Conservation (phyloP, 1,284 basidiomycete genomes). For the Marasmius tenuissimus region DNA sequence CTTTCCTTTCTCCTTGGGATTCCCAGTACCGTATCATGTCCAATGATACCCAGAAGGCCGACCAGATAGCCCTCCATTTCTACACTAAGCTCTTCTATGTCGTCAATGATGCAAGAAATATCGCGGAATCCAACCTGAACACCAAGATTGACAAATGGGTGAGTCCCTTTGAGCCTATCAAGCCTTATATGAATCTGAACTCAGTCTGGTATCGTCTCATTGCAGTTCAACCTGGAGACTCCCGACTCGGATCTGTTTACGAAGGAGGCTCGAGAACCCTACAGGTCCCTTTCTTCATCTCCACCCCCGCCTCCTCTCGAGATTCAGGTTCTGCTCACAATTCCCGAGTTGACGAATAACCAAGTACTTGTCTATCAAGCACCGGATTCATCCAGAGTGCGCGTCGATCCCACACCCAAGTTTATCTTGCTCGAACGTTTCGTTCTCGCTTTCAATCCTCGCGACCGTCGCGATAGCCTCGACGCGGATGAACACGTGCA, state of each 20-base stretch:
- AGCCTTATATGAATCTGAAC: conserved; percentile 1
- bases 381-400: conserved; percentile 56
- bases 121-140: conserved; percentile 41
- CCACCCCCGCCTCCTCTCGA: conserved; percentile 49
- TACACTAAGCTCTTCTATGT: conserved; percentile 77
- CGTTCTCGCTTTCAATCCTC: conserved; percentile 51
- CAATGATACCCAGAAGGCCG: conserved; percentile 68
- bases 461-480: conserved; percentile 27
- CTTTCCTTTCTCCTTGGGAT: neutral
- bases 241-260: conserved; percentile 62
- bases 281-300: conserved; percentile 56
- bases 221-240: conserved; percentile 79
- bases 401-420: conserved; percentile 65
- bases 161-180: conserved; percentile 25
- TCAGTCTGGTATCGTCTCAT: conserved; percentile 1
- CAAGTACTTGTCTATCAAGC: conserved; percentile 68
- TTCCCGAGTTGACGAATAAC: conserved; percentile 67
- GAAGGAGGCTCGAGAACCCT: conserved; percentile 57
- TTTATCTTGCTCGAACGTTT: conserved; percentile 76
- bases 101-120: conserved; percentile 67
- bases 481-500: conserved; percentile 46
- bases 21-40: conserved; percentile 25
- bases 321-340: conserved; percentile 65
- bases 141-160: conserved; percentile 78
- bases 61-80: conserved; percentile 80